Base-by-base conservation (phyloP, 2,329 filamentous ascomycete genomes). In the Arthrobotrys megalospora region DNA sequence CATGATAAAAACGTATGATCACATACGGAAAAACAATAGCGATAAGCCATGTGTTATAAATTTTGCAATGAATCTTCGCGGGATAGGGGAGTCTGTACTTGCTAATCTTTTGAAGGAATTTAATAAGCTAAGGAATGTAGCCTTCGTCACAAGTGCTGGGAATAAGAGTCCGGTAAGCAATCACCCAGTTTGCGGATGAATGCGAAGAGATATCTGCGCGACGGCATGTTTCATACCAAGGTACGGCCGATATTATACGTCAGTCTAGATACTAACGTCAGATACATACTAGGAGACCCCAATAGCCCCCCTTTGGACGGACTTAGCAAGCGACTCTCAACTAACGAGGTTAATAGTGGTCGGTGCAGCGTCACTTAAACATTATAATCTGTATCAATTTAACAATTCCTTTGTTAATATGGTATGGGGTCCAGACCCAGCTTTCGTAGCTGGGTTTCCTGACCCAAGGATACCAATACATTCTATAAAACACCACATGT, bases 11-110 rank as follows among this genome's bases (percentile, higher is more conserved):
- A 58, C 34, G 14, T 65, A 72, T 19, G 68, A 72, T 19, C 68
- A 72, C 19, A 72, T 72, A 14, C 28, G 34, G 0, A 38, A n/a
- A 1, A 2, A 58, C 6, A 72, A 65, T 12, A 1, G n/a, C 6
- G 21, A 64, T 10, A 11, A 16, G 8, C 67, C 67, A 11, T 71
- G 67, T 14, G 32, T 71, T 12, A 45, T 71, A 0, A 71, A 65
- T 28, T 24, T 52, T 6, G 19, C 38, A 5, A n/a, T 28, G 8
- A 16, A 24, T 32, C 45, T 48, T 6, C 19, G 1, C 16, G 10
- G 45, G 6, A 45, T n/a, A 14, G 41, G 41, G 14, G 6, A 45
- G 2, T 8, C 3, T 45, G 11, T 6, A 14, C 5, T 12, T 1
- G 6, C 6, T 2, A 14, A 14, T 45, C 6, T 14, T 28, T 5